A percentile compares a stretch with the other conserved stretches of the same genome.
phyloP scores from a whole-genome alignment of 306 rosid species.

The Cucurbita moschata region DNA sequence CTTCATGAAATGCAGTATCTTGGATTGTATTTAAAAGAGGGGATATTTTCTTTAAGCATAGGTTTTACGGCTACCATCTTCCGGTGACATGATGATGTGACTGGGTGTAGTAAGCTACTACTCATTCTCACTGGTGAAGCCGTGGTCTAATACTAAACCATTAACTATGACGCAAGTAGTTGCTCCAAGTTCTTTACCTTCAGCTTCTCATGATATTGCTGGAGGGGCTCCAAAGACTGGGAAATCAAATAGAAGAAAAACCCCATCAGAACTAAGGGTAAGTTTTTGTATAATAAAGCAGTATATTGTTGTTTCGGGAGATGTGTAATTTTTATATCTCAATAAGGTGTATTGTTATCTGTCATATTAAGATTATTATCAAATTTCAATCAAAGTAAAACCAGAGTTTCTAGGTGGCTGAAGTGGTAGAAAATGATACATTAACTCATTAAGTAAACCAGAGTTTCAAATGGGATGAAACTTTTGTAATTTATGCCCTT shows the following conservation, averaged over 20 bases:
- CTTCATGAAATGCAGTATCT: background rate
- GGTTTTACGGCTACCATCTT: background rate
- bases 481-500: background rate
- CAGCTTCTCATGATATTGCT: slow-evolving; percentile 32
- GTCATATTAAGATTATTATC: background rate
- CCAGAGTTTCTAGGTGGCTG: background rate
- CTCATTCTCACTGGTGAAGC: background rate
- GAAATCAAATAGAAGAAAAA: slow-evolving; percentile 44
- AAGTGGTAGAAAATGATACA: background rate
- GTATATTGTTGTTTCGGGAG: background rate
- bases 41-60: background rate
- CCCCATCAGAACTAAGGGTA: slow-evolving; percentile 68
- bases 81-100: background rate
- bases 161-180: background rate
- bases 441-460: background rate
- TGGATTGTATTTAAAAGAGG: background rate
- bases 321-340: background rate
- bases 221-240: slow-evolving; percentile 31
- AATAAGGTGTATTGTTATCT: background rate
- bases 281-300: background rate
- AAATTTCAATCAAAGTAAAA: background rate
- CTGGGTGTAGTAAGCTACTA: background rate
- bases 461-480: background rate
- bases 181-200: slow-evolving; percentile 28
- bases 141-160: no score